Evolutionary conservation across 75 land plant species (phyloP), one percentile per base, ranked within the genome.

Genomic region (Ceratopteris richardii): DNA sequence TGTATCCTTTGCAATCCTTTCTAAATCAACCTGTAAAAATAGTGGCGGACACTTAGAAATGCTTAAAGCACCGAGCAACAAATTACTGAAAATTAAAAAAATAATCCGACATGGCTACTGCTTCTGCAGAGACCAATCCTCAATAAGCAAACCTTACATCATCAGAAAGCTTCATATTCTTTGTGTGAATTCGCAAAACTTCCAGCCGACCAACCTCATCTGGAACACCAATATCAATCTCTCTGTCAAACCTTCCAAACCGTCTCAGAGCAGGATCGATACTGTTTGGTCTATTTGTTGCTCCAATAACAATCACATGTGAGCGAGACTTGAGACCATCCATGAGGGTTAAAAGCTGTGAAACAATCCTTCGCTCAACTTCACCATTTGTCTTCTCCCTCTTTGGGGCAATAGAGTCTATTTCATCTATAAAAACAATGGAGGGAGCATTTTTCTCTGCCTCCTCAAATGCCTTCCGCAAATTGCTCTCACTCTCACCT

Each of bases 371-470:
- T 65, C 90, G 78, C 64, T 86, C 90, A 29, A 86, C 90, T 67
- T 86, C 90, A 25, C 90, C 90, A 44, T 83, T 71, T 11, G 90
- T 86, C 57, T 86, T 86, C 27, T 86, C 90, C 58, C 90, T 70
- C 69, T 86, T 86, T 23, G 90, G 90, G 46, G 90, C 90, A 65
- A 86, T 86, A 0, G 90, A 86, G 71, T 86, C 90, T 25, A 86
- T 31, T 54, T 86, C 90, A 66, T 86, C 90, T 24, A 86, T 86
- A 56, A 86, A 86, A 13, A 83, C 84, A 57, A 86, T 87, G 0
- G 91, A 80, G 13, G 91, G 91, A 10, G 87, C 81, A 69, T 87
- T 84, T 74, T 87, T 87, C 66, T 87, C 91, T 6, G 87, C 91
- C 72, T 87, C 88, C 63, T 83, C 91, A 68, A 87, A 87, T 11